phyloP scores from a whole-genome alignment of 306 rosid genomes.

The Rosa rugosa region DNA sequence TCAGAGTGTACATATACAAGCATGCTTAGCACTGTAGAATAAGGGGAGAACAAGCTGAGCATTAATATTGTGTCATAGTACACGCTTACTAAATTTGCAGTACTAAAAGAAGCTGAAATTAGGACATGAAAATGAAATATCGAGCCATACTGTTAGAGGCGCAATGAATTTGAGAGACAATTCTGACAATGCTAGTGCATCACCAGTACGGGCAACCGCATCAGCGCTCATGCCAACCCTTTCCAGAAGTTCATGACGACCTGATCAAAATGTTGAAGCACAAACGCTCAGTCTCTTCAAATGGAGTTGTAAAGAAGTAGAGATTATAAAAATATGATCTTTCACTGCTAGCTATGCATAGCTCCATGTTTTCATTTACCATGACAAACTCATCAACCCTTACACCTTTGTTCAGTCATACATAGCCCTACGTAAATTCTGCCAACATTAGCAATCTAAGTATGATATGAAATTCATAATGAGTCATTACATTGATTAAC shows the following conservation, averaged over 20 bases:
- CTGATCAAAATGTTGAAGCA: constrained; percentile 43
- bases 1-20: background rate
- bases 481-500: background rate
- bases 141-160: constrained; percentile 64
- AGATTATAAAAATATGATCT: background rate
- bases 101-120: background rate
- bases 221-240: constrained; percentile 59
- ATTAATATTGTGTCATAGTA: background rate
- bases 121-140: background rate
- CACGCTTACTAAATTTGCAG: background rate
- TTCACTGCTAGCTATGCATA: background rate
- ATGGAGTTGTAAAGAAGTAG: background rate
- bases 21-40: background rate
- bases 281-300: constrained; percentile 15
- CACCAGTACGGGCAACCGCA: constrained; percentile 64
- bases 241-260: constrained; percentile 72
- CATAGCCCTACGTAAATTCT: background rate
- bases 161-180: constrained; percentile 78
- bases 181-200: constrained; percentile 72
- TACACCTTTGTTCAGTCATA: background rate
- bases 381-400: background rate
- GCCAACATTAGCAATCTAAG: background rate
- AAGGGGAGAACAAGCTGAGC: background rate
- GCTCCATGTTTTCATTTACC: background rate
- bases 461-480: background rate